Evolutionary conservation across 257 asterid species (phyloP).

Genomic region (Osmanthus fragrans): DNA sequence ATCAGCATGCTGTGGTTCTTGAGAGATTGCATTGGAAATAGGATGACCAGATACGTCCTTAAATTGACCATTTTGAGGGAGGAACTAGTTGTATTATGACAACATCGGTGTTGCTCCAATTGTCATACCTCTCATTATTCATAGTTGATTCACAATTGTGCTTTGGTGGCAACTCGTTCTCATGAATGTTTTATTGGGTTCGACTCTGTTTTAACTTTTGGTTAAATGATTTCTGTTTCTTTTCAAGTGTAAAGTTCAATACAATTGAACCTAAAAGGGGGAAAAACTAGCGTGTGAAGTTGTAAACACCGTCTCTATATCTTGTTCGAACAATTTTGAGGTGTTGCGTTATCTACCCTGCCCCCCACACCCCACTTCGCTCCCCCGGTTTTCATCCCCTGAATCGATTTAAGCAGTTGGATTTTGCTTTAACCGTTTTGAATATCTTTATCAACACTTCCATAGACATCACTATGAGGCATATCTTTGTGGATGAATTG

Average conservation of each 20-base stretch:
- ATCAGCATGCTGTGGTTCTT: no score
- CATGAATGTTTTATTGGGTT: constrained; percentile 11
- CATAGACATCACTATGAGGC: neutral
- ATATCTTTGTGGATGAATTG: no score
- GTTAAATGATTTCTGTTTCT: constrained; percentile 15
- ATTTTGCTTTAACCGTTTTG: neutral
- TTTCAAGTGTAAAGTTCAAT: neutral
- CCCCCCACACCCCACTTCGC: neutral
- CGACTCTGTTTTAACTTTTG: neutral
- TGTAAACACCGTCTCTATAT: neutral
- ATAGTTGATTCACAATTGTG: constrained; percentile 33
- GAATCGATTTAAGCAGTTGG: neutral
- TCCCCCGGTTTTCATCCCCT: neutral
- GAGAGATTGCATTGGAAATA: neutral
- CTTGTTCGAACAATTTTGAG: neutral
- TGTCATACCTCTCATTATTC: constrained; percentile 26
- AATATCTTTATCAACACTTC: neutral
- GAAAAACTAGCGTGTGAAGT: neutral
- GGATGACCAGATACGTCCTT: constrained; percentile 15
- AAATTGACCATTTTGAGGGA: constrained; percentile 27
- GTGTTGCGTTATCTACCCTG: neutral
- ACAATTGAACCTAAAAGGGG: neutral
- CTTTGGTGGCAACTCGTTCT: constrained; percentile 12
- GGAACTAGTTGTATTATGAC: constrained; percentile 27
- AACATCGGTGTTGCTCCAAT: constrained; percentile 26